These are phyloP conservation scores for Theobroma cacao DNA, from an alignment of 345 rosid species.

Conservation along the genomic window DNA sequence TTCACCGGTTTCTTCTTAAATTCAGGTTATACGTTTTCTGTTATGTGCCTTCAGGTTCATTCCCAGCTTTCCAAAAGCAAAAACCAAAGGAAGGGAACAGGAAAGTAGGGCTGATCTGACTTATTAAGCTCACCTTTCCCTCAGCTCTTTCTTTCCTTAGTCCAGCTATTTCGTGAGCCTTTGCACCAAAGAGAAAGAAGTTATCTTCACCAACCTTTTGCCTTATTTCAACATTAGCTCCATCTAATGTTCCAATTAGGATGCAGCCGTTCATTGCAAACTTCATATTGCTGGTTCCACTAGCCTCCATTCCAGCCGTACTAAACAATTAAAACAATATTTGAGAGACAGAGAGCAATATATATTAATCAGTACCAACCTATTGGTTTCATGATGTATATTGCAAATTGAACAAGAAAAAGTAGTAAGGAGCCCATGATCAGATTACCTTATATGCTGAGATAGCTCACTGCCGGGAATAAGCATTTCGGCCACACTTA, in stretches of 20 bases:
- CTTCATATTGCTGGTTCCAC: constrained; percentile 96
- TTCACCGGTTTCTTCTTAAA: background rate
- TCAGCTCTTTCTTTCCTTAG: constrained; percentile 71
- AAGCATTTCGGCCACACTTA: constrained; percentile 77
- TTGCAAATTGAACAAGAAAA: background rate
- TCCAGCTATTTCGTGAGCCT: constrained; percentile 59
- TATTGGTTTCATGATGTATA: background rate
- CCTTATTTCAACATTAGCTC: constrained; percentile 80
- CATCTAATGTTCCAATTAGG: constrained; percentile 75
- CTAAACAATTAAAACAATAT: constrained; percentile 27
- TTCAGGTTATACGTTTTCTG: background rate
- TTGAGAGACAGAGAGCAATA: background rate
- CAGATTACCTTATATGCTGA: constrained; percentile 68
- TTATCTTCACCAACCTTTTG: constrained; percentile 81
- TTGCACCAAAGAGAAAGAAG: constrained; percentile 78
- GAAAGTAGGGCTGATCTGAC: background rate
- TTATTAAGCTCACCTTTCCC: constrained; percentile 48
- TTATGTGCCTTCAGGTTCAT: background rate
- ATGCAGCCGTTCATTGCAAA: constrained; percentile 85
- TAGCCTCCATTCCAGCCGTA: constrained; percentile 93
- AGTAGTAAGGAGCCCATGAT: background rate
- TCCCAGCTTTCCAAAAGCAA: background rate
- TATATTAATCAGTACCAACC: background rate
- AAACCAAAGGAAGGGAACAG: background rate
- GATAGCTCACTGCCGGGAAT: constrained; percentile 86